A percentile compares a stretch with the other conserved stretches of the same genome.
These are phyloP conservation scores for Allium cepa DNA, from an alignment of 106 monocot species.

Conservation along the genomic window DNA sequence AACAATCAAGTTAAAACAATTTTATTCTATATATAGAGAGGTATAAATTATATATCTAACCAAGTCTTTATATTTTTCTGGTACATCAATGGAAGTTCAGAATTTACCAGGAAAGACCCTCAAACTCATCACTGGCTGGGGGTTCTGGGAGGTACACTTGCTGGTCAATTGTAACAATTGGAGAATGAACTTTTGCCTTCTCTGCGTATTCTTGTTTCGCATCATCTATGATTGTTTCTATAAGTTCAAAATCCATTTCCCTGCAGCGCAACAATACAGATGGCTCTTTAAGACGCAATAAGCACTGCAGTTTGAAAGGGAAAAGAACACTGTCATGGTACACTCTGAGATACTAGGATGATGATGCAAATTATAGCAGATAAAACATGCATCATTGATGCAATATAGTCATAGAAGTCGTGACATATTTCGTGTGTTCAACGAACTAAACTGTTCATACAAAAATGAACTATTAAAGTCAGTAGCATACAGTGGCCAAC, in stretches of 20 bases:
- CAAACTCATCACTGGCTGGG: conserved; percentile 28
- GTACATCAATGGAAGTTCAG: not conserved
- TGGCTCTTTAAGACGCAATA: conserved; percentile 81
- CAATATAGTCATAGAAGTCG: no score
- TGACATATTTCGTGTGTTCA: no score
- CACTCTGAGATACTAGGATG: no score
- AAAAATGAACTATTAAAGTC: no score
- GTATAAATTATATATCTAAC: no score
- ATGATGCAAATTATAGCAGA: no score
- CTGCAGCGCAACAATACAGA: conserved; percentile 79
- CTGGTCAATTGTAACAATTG: conserved; percentile 44
- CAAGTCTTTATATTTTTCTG: not conserved
- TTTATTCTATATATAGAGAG: no score
- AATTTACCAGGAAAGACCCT: conserved; percentile 51
- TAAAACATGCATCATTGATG: no score
- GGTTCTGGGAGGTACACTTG: conserved; percentile 29
- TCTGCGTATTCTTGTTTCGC: conserved; percentile 66
- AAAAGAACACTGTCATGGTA: not conserved
- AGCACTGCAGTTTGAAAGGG: conserved; percentile 30
- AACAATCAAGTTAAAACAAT: no score
- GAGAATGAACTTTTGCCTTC: conserved; percentile 67
- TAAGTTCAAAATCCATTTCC: conserved; percentile 42
- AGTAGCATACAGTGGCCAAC: no score
- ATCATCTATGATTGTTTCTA: conserved; percentile 39
- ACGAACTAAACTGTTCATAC: no score